These are phyloP conservation scores for Nephelium lappaceum DNA, from an alignment of 345 rosid genomes.

Conservation along the genomic window DNA sequence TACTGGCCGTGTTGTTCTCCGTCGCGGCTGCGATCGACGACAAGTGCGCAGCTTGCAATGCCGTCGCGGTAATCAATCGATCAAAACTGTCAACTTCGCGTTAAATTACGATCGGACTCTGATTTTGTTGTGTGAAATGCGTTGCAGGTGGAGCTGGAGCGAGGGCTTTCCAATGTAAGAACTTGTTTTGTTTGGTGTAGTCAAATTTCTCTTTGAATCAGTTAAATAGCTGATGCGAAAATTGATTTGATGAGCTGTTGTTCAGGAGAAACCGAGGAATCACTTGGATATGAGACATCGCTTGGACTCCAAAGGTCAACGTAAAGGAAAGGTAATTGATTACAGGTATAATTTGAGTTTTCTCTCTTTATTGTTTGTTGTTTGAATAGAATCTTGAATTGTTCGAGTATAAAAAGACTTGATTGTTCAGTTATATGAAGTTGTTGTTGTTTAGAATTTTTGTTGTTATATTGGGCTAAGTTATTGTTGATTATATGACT, in stretches of 20 bases:
- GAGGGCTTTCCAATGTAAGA: slow-evolving; percentile 72
- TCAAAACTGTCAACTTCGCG: background rate
- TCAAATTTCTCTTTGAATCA: background rate
- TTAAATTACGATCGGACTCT: background rate
- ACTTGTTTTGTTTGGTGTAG: background rate
- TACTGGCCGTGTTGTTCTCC: slow-evolving; percentile 36
- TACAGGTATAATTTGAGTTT: slow-evolving; percentile 56
- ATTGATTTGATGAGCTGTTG: background rate
- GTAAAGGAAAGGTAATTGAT: slow-evolving; percentile 88
- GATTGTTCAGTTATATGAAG: too few species aligned
- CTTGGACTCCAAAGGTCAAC: slow-evolving; percentile 86
- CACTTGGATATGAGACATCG: slow-evolving; percentile 96
- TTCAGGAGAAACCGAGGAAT: slow-evolving; percentile 86
- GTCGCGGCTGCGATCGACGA: slow-evolving; percentile 53
- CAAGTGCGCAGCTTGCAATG: slow-evolving; percentile 85
- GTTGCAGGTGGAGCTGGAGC: slow-evolving; percentile 81
- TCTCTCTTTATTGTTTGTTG: background rate
- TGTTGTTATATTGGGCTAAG: too few species aligned
- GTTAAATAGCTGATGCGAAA: background rate
- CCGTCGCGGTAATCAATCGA: slow-evolving; percentile 66
- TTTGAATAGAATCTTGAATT: background rate
- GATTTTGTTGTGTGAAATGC: slow-evolving; percentile 17
- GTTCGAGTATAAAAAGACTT: too few species aligned
- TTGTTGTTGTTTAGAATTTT: too few species aligned
- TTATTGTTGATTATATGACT: too few species aligned